Conservation (phyloP, 106 monocot genomes). For the Agapanthus africanus region DNA sequence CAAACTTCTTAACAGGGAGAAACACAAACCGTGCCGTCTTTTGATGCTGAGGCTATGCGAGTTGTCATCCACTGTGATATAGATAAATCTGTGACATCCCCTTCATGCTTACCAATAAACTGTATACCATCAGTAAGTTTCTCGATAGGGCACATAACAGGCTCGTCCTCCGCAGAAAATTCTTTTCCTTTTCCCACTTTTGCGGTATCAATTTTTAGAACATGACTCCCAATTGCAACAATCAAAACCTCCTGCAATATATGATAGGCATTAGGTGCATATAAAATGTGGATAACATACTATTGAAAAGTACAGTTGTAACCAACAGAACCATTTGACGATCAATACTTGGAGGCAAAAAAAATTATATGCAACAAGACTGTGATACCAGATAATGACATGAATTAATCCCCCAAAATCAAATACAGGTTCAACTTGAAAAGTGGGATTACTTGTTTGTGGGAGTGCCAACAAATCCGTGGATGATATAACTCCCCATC, state of each 20-base stretch:
- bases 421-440: background rate
- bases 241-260: constrained; percentile 67
- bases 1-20: background rate
- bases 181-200: constrained; percentile 73
- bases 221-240: constrained; percentile 64
- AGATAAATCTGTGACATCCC: constrained; percentile 86
- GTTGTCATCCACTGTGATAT: constrained; percentile 99
- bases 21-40: constrained; percentile 77
- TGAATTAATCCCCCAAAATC: too few relatives aligned
- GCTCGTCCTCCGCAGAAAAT: constrained; percentile 78
- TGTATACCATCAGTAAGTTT: constrained; percentile 74
- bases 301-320: background rate
- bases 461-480: constrained; percentile 89
- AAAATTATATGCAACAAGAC: background rate
- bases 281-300: constrained; percentile 4
- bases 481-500: constrained; percentile 69
- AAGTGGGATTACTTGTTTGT: constrained; percentile 89
- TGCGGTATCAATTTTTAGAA: constrained; percentile 82
- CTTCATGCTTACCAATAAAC: constrained; percentile 85
- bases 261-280: background rate
- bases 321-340: too few relatives aligned
- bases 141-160: constrained; percentile 60
- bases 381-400: too few relatives aligned
- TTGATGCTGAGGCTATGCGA: constrained; percentile 86
- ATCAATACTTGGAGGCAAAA: too few relatives aligned